A percentile compares a stretch with the other conserved stretches of the same genome.
Conservation (phyloP, 2,329 filamentous ascomycete species). For the Cryphonectria radicalis region DNA sequence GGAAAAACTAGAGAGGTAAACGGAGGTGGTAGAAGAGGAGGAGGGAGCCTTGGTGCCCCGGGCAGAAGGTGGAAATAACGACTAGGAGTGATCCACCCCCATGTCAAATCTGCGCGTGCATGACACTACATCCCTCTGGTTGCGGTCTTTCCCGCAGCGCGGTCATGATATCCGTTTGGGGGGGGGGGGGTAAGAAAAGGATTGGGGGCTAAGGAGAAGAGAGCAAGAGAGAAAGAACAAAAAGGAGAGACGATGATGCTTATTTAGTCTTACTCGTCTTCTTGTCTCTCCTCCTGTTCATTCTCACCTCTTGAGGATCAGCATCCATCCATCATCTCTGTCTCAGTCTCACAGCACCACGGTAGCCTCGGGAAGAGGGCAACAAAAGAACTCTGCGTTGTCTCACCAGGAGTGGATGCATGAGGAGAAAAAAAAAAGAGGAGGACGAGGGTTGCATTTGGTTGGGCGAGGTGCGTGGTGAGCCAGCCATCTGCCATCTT, state of each 20-base stretch:
- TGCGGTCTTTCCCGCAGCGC: slow-evolving; percentile 1
- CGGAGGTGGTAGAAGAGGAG: neutral
- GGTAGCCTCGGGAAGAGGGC: neutral
- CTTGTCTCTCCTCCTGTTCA: neutral
- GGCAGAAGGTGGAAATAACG: slow-evolving; percentile 17
- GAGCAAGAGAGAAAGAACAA: neutral
- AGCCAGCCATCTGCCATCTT: too few species aligned
- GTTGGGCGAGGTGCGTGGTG: too few species aligned
- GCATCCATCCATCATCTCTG: neutral
- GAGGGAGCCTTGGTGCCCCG: neutral
- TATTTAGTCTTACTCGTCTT: neutral
- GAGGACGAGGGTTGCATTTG: neutral
- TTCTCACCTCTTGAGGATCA: neutral
- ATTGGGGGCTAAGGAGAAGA: neutral
- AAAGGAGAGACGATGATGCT: neutral
- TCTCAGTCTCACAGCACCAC: neutral
- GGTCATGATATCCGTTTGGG: neutral
- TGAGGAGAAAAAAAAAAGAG: neutral
- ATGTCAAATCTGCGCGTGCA: slow-evolving; percentile 3
- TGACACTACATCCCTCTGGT: neutral
- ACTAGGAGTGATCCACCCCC: neutral
- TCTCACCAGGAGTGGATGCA: neutral
- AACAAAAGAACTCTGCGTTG: neutral
- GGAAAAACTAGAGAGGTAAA: too few species aligned
- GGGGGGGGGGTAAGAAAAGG: neutral